A percentile compares a stretch with the other conserved stretches of the same genome.
Conservation (phyloP, 1,284 basidiomycete species). For the Apiotrichum porosum region DNA sequence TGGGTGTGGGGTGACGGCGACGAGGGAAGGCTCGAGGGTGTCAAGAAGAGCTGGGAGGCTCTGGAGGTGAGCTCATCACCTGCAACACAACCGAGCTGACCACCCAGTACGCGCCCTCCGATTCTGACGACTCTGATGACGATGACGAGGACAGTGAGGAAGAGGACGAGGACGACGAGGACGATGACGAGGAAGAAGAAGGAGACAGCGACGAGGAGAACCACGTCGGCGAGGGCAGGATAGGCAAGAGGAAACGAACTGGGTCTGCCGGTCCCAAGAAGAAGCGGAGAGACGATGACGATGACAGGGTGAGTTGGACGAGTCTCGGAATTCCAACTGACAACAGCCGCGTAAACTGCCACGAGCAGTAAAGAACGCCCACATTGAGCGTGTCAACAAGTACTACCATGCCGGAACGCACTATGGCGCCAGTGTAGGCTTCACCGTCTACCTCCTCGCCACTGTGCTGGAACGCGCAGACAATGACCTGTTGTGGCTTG, state of each 20-base stretch:
- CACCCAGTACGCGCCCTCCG: conserved; percentile 37
- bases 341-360: conserved; percentile 55
- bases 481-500: conserved; percentile 91
- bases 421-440: conserved; percentile 83
- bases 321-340: neutral
- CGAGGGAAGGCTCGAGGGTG: conserved; percentile 56
- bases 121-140: conserved; percentile 39
- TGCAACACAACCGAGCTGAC: neutral
- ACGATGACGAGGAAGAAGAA: conserved; percentile 51
- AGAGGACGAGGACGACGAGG: conserved; percentile 47
- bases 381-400: conserved; percentile 63
- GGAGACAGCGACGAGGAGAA: conserved; percentile 51
- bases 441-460: conserved; percentile 84
- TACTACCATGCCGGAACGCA: conserved; percentile 83
- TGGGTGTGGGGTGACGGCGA: conserved; percentile 85
- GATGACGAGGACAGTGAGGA: conserved; percentile 53
- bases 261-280: conserved; percentile 20
- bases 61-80: conserved; percentile 58
- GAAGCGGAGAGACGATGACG: conserved; percentile 29
- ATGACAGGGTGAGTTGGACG: conserved; percentile 17
- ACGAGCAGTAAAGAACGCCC: conserved; percentile 62
- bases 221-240: conserved; percentile 32
- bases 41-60: conserved; percentile 56
- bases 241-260: conserved; percentile 56
- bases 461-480: conserved; percentile 83